Conservation (phyloP, 805 yeast species). For the Scheffersomyces lignosus region DNA sequence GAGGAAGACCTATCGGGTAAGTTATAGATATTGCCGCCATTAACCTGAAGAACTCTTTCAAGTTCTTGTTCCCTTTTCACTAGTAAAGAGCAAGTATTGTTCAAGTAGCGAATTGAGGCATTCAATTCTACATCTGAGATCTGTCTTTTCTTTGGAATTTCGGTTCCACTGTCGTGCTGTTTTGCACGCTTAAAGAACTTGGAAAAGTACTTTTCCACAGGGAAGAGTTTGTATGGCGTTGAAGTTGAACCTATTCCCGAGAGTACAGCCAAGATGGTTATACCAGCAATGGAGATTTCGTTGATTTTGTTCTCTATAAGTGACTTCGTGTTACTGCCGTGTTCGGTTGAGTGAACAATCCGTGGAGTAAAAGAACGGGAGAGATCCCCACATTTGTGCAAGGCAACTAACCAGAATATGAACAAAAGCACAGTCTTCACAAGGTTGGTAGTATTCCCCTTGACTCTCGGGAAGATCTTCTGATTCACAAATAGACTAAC, state of each 20-base stretch:
- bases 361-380: constrained; percentile 23
- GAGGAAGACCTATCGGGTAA: constrained; percentile 8
- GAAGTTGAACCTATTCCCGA: constrained; percentile 55
- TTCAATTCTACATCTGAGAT: constrained; percentile 34
- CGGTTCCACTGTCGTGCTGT: not conserved
- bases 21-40: constrained; percentile 29
- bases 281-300: constrained; percentile 49
- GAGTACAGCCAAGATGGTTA: constrained; percentile 48
- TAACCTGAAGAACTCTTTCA: constrained; percentile 13
- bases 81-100: constrained; percentile 38
- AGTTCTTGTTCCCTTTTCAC: constrained; percentile 34
- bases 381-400: constrained; percentile 35
- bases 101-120: constrained; percentile 36
- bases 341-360: constrained; percentile 4
- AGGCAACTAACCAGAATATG: constrained; percentile 31
- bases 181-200: no score
- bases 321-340: constrained; percentile 18
- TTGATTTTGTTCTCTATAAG: constrained; percentile 44
- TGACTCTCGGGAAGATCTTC: constrained; percentile 19
- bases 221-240: constrained; percentile 36
- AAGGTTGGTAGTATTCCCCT: constrained; percentile 3
- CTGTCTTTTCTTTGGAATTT: constrained; percentile 9
- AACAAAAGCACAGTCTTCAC: constrained; percentile 13
- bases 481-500: constrained; percentile 31
- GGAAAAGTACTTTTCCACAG: constrained; percentile 7